Base-by-base conservation (phyloP, 805 yeast species). In the Ogataea ganodermae region DNA sequence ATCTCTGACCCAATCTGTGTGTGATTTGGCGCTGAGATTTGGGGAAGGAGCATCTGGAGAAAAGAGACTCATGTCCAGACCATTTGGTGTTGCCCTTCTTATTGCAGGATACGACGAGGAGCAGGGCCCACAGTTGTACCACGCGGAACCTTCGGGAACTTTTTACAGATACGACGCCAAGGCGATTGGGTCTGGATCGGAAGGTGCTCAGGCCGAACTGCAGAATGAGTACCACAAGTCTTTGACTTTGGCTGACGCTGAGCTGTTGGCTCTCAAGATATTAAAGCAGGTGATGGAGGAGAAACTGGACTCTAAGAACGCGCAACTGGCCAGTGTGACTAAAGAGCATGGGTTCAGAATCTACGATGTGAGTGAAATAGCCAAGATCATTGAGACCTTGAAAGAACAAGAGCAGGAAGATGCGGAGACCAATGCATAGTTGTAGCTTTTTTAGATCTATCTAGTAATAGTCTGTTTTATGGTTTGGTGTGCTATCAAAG, bases 131-230 rank as follows among this genome's bases (percentile, higher is more conserved):
- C 99, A 94, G 69, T 78, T 94, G 59, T 88, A 88, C 67, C 97
- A 94, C 67, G 96, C 98, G n/a, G 99, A 94, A 71, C 99, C 99
- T 32, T 88, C 96, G 12, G 99, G 99, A 49, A 94, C 99, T 1
- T 94, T 90, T 61, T 95, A 94, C 72, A 82, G 94, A 70, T 94
- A 94, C 66, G 97, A 94, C 62, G 99, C 99, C 23, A 95, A 94
- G 72, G 99, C 99, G 10, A 94, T 95, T 61, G 99, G 99, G 12
- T 88, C 97, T 1, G 99, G 99, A 17, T 87, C 96, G 13, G 99
- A 94, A 71, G 99, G 99, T 55, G 99, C 99, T 1, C 99, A 95
- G 71, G 86, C 97, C 1, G 99, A 94, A 69, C 76, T 94, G 63
- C 97, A 91, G 69, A 92, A 91, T 63, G 97, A 94, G 71, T 94